phyloP scores from a whole-genome alignment of 345 rosid species.

The Gossypium mustelinum region DNA sequence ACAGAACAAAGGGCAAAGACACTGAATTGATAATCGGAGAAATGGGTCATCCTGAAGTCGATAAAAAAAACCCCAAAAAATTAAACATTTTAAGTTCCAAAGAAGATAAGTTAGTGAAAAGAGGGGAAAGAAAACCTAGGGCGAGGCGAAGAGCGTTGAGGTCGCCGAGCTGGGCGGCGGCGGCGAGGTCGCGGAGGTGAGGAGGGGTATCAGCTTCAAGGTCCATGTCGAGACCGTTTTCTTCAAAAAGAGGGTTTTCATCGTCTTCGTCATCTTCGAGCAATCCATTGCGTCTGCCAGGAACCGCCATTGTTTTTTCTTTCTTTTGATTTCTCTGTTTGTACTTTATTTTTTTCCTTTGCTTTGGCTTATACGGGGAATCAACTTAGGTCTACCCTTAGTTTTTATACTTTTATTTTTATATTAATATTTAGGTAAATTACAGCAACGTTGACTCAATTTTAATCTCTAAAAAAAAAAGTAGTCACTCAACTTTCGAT shows the following conservation, averaged over 20 bases:
- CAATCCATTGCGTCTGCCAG: slow-evolving; percentile 55
- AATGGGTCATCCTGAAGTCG: not conserved
- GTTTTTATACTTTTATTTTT: not conserved
- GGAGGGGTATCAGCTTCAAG: slow-evolving; percentile 55
- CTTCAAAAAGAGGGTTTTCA: slow-evolving; percentile 59
- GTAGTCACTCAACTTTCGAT: no score
- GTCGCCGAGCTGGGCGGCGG: slow-evolving; percentile 64
- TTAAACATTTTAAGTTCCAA: not conserved
- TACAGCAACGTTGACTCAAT: fast-evolving
- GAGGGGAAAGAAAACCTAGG: slow-evolving; percentile 41
- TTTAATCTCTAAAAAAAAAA: fast-evolving
- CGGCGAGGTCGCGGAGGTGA: slow-evolving; percentile 65
- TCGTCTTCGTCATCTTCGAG: slow-evolving; percentile 69
- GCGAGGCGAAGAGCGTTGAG: slow-evolving; percentile 66
- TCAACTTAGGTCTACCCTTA: not conserved
- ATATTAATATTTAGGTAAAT: not conserved
- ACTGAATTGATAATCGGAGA: not conserved
- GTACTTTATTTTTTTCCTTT: no score
- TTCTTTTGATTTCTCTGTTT: not conserved
- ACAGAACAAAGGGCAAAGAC: no score
- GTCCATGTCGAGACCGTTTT: slow-evolving; percentile 44
- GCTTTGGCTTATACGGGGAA: not conserved
- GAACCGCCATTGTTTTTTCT: slow-evolving; percentile 64
- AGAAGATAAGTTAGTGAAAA: not conserved
- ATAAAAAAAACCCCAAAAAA: not conserved